Base-by-base conservation (phyloP, 345 rosid genomes). In the Leavenworthia alabamica region DNA sequence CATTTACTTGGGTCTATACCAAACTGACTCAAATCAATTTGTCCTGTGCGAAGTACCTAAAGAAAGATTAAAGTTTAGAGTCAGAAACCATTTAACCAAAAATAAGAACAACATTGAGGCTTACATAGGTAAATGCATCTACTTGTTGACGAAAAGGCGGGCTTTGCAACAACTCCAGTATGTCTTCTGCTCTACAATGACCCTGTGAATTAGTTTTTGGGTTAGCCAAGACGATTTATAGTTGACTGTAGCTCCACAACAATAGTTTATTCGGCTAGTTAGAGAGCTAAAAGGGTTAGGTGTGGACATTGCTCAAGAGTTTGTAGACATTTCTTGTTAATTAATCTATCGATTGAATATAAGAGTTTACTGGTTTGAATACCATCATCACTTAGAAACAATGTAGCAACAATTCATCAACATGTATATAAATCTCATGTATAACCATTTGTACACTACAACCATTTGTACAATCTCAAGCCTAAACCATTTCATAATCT, bases 101-200 rank as follows among this genome's bases (percentile, higher is more conserved):
- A 31, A 64, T 11, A 40, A 5, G 14, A 66, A 59, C 23, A 27
- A 28, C 35, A 54, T 31, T 62, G 55, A 62, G 70, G 61, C 89
- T 82, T 68, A 93, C 99, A 56, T 85, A 79, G 53, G 96, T 87
- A 71, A 93, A 93, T 27, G 97, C 88, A 82, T 89, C 99, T 43
- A 93, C 85, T 89, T 93, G 99, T 63, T 89, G 95, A 65, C 97
- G 96, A 44, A 89, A 89, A 58, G 99, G 96, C 6, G 97, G 83
- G 68, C 97, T 83, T 76, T 89, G 97, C 60, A 93, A 76, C 73
- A 93, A 73, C 71, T 93, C 97, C 53, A 93, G 69, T 64, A 93
- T 64, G 63, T 89, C 97, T 58, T 83, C 83, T 22, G 88, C 79
- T 24, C 75, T 82, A 87, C 84, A 74, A 28, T 75, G 83, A 51